These are phyloP conservation scores for Sphenostylis stenocarpa DNA, from an alignment of 306 rosid species.

Conservation along the genomic window DNA sequence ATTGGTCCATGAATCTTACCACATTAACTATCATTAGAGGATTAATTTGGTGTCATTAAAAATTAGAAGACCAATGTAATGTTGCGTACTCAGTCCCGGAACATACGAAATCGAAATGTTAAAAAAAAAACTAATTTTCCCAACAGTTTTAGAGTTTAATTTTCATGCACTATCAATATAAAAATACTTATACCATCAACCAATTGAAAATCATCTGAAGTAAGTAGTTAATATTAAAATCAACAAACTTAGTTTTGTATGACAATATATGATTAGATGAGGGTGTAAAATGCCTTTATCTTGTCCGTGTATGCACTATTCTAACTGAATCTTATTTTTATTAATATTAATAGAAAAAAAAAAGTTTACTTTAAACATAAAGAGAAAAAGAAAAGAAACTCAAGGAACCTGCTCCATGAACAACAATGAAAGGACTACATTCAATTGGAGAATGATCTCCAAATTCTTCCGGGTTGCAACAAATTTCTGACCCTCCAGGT, in stretches of 20 bases:
- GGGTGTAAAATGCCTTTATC: neutral
- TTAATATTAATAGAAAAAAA: neutral
- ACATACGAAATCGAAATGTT: too few relatives aligned
- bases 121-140: neutral
- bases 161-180: neutral
- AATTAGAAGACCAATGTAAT: neutral
- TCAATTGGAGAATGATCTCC: conserved; percentile 41
- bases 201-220: neutral
- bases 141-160: neutral
- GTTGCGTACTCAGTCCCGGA: neutral
- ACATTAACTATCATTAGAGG: neutral
- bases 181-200: neutral
- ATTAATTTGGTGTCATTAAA: neutral
- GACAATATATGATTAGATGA: neutral
- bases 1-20: neutral
- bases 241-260: neutral
- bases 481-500: conserved; percentile 54
- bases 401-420: conserved; percentile 95
- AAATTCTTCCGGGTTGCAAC: conserved; percentile 50
- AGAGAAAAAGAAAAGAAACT: neutral
- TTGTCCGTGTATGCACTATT: neutral
- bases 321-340: neutral
- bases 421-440: conserved; percentile 65
- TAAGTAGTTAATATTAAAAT: neutral
- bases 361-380: neutral